Evolutionary conservation across 78 protist species (phyloP).

Genomic region (Dictyostelium firmibasis): DNA sequence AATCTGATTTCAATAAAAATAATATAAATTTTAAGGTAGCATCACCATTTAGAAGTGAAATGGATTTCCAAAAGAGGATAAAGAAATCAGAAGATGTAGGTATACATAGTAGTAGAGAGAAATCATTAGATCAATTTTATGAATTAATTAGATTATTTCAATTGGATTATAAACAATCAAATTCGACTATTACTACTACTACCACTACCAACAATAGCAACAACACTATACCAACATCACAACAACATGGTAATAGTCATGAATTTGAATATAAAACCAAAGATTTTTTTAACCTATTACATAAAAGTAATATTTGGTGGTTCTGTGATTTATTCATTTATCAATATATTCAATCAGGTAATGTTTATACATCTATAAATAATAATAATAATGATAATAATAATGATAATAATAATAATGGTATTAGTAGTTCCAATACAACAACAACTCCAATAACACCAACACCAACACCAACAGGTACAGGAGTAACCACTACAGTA

Average conservation of each 20-base stretch:
- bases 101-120: conserved; percentile 26
- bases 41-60: conserved; percentile 56
- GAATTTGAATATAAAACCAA: background rate
- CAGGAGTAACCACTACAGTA: background rate
- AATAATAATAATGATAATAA: background rate
- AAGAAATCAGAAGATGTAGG: conserved; percentile 23
- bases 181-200: background rate
- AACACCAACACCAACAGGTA: background rate
- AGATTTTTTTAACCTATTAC: conserved; percentile 8
- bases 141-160: conserved; percentile 38
- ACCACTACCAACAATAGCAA: background rate
- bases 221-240: background rate
- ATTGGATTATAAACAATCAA: background rate
- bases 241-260: background rate
- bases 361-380: background rate
- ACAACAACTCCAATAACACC: background rate
- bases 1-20: background rate
- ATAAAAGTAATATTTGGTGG: conserved; percentile 58
- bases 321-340: conserved; percentile 73
- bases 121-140: conserved; percentile 38
- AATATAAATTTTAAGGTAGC: background rate
- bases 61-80: conserved; percentile 30
- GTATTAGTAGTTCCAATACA: background rate
- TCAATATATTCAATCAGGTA: conserved; percentile 25
- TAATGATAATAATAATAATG: background rate